Evolutionary conservation across 1,284 basidiomycete species (phyloP).

Genomic region (Microbotryum saponariae): DNA sequence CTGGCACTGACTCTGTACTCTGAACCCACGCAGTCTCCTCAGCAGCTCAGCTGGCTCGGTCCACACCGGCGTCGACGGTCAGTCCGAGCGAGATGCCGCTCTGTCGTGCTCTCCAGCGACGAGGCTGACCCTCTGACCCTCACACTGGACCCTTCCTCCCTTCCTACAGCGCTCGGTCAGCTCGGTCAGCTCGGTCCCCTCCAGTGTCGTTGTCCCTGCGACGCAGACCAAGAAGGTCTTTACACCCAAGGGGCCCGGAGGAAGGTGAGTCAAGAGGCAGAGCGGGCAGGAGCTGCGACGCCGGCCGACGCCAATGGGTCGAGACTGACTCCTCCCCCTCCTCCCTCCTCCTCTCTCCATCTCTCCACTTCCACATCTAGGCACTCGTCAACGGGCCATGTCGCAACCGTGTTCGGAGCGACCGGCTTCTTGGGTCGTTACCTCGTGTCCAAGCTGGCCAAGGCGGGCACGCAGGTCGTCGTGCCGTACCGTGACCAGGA

Average conservation of each 20-base stretch:
- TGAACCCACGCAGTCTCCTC: no score
- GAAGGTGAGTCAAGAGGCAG: constrained; percentile 14
- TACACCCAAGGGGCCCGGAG: constrained; percentile 24
- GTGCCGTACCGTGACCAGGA: constrained; percentile 95
- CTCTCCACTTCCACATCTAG: constrained; percentile 37
- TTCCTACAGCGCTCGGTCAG: no score
- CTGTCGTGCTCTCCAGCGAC: no score
- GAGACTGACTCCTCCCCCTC: background rate
- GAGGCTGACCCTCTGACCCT: no score
- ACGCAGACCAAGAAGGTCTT: constrained; percentile 23
- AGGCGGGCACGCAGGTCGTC: constrained; percentile 86
- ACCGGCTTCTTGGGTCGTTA: constrained; percentile 95
- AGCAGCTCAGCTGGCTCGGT: no score
- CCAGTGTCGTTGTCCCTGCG: constrained; percentile 4
- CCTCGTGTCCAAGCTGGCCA: constrained; percentile 84
- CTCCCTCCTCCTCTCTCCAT: background rate
- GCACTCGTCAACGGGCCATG: constrained; percentile 77
- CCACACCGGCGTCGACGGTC: no score
- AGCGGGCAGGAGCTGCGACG: background rate
- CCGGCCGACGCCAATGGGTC: background rate
- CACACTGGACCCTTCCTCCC: no score
- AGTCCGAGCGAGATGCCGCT: no score
- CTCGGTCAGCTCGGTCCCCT: background rate
- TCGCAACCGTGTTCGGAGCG: constrained; percentile 92
- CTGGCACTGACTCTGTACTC: no score